Evolutionary conservation across 805 yeast species (phyloP).

Genomic region (Ogataea neopini): DNA sequence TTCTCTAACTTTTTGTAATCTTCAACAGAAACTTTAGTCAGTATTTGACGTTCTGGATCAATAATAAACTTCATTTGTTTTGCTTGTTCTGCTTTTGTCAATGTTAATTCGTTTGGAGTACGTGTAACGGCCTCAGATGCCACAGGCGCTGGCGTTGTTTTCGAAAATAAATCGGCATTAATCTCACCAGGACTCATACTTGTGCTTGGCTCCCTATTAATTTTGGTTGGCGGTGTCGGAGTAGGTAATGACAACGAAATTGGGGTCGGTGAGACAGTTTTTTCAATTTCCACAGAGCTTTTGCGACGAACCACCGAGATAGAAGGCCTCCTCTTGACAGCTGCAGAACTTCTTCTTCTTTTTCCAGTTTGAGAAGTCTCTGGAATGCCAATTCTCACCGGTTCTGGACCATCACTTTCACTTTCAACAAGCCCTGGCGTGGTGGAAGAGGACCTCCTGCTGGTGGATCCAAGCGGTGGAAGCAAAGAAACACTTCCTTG

Average conservation of each 20-base stretch:
- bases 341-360: constrained; percentile 36
- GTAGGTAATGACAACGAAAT: not conserved
- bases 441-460: constrained; percentile 7
- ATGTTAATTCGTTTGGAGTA: constrained; percentile 8
- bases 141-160: too few species aligned
- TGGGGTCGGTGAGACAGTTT: not conserved
- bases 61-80: constrained; percentile 20
- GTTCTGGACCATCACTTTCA: constrained; percentile 10
- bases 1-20: constrained; percentile 19
- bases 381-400: constrained; percentile 17
- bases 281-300: not conserved
- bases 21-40: constrained; percentile 25
- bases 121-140: too few species aligned
- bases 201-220: too few species aligned
- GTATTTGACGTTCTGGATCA: constrained; percentile 18
- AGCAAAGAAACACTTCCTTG: constrained; percentile 7
- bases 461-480: not conserved
- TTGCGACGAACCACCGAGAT: constrained; percentile 1
- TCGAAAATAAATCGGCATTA: constrained; percentile 9
- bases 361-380: constrained; percentile 7
- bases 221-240: not conserved
- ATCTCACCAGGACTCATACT: not conserved
- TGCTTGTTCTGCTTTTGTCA: constrained; percentile 23
- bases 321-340: constrained; percentile 6
- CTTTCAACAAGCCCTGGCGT: constrained; percentile 5